A percentile compares a stretch with the other conserved stretches of the same genome.
Evolutionary conservation across 306 rosid species (phyloP).

Genomic region (Fragaria ananassa): DNA sequence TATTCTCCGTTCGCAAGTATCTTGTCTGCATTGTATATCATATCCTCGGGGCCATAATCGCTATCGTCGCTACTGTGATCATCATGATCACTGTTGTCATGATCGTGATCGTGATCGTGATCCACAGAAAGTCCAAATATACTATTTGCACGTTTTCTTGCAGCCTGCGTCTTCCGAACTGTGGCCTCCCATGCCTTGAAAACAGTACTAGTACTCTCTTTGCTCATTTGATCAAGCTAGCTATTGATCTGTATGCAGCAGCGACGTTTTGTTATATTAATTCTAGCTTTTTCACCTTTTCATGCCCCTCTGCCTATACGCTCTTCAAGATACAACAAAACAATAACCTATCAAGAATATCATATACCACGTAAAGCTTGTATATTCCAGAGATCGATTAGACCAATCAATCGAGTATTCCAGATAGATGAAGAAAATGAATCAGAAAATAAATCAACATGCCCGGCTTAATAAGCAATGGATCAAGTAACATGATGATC

Average conservation of each 20-base stretch:
- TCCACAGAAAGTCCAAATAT: conserved; percentile 53
- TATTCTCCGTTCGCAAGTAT: conserved; percentile 81
- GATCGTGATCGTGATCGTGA: conserved; percentile 32
- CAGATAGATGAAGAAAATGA: conserved; percentile 24
- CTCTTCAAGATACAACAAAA: background rate
- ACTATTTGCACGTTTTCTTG: conserved; percentile 80
- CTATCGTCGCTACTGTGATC: conserved; percentile 21
- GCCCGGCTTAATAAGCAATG: background rate
- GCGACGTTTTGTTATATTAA: background rate
- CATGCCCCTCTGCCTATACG: background rate
- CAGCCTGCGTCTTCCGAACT: conserved; percentile 71
- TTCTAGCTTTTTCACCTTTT: background rate
- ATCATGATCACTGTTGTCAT: conserved; percentile 18
- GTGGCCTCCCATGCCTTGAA: conserved; percentile 96
- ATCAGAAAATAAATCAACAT: background rate
- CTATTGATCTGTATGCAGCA: background rate
- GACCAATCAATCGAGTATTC: conserved; percentile 20
- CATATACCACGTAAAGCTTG: background rate
- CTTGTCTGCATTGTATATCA: conserved; percentile 52
- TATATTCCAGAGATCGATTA: background rate
- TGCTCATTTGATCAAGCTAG: conserved; percentile 40
- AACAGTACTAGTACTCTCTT: conserved; percentile 58
- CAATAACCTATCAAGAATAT: background rate
- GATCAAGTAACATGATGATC: conserved; percentile 7
- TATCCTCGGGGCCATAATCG: conserved; percentile 26